phyloP scores from a whole-genome alignment of 371 early-diverging fungal species.

The Lichtheimia ornata region DNA sequence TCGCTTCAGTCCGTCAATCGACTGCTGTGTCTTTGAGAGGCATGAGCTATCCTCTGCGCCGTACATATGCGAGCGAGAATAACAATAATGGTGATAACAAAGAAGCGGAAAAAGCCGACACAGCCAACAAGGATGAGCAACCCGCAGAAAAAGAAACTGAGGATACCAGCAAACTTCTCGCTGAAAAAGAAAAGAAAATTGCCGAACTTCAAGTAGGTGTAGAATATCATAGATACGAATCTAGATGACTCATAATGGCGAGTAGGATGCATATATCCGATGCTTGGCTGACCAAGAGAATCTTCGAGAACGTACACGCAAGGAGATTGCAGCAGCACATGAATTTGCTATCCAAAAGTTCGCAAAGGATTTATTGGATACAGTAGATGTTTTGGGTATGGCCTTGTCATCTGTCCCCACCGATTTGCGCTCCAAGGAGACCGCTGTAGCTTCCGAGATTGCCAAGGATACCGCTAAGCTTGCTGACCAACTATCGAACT shows the following conservation, averaged over 20 bases:
- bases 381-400: constrained; percentile 88
- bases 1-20: constrained; percentile 20
- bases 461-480: constrained; percentile 52
- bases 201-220: constrained; percentile 74
- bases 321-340: constrained; percentile 81
- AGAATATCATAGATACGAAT: background rate
- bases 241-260: background rate
- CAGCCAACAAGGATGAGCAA: constrained; percentile 24
- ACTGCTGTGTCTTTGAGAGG: constrained; percentile 8
- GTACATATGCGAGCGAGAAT: constrained; percentile 37
- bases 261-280: constrained; percentile 78
- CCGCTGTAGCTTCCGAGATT: constrained; percentile 18
- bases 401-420: constrained; percentile 83
- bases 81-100: constrained; percentile 16
- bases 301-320: constrained; percentile 85
- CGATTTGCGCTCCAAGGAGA: constrained; percentile 36
- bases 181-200: constrained; percentile 80
- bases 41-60: constrained; percentile 6
- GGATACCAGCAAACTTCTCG: constrained; percentile 45
- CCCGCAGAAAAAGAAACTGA: constrained; percentile 17
- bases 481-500: constrained; percentile 70
- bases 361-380: constrained; percentile 94
- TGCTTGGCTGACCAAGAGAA: constrained; percentile 96
- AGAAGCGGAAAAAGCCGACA: constrained; percentile 11
- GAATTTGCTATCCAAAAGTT: constrained; percentile 94